phyloP scores from a whole-genome alignment of 2,329 filamentous ascomycete species.

The Pestalotiopsis sp. region DNA sequence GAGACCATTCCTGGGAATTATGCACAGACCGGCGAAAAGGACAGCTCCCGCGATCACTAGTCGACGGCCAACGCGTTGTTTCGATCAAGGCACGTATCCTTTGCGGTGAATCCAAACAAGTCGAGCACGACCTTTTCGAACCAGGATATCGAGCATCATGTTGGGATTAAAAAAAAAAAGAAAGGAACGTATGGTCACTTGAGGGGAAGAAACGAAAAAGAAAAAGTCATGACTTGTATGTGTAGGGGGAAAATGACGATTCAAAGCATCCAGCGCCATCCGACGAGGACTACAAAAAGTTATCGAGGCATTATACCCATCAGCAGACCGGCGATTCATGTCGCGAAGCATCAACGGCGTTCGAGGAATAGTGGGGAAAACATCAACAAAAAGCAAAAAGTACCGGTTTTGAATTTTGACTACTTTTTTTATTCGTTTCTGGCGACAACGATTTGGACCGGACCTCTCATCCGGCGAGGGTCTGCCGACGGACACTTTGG shows the following conservation, averaged over 20 bases:
- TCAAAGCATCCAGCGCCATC: background rate
- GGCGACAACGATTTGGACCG: background rate
- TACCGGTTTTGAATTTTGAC: background rate
- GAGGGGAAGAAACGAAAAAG: background rate
- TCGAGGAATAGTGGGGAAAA: background rate
- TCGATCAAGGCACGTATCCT: too few relatives aligned
- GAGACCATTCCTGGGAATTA: background rate
- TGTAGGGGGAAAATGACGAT: background rate
- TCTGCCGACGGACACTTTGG: background rate
- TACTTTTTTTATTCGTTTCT: background rate
- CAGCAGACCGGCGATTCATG: background rate
- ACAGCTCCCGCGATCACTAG: background rate
- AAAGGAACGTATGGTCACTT: background rate
- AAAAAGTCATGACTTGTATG: background rate
- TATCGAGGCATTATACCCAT: conserved; percentile 14
- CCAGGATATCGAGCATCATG: background rate
- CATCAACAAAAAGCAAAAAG: background rate
- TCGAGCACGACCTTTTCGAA: background rate
- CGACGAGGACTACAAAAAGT: conserved; percentile 1
- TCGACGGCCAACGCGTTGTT: background rate
- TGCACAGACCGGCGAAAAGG: background rate
- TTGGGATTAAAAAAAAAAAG: background rate
- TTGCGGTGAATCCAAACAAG: too few relatives aligned
- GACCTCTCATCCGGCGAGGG: background rate
- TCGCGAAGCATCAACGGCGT: conserved; percentile 1